Conservation (phyloP, 2,329 filamentous ascomycete genomes). For the Fusarium albidum region DNA sequence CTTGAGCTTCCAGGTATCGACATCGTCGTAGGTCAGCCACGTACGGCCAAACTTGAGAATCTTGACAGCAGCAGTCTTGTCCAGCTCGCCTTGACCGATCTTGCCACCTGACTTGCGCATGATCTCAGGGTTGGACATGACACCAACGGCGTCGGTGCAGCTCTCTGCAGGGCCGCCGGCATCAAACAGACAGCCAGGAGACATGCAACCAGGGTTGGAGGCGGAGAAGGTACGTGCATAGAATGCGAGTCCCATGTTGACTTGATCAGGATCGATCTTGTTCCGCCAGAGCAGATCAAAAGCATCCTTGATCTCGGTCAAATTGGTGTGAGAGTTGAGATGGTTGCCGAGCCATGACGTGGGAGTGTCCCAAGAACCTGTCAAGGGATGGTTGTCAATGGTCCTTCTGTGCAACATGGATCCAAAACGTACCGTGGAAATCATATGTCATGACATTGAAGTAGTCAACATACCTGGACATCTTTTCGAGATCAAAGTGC, state of each 20-base stretch:
- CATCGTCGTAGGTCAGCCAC: conserved; percentile 15
- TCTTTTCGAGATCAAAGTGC: conserved; percentile 10
- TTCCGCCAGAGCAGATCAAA: conserved; percentile 18
- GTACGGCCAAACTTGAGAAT: neutral
- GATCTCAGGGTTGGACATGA: neutral
- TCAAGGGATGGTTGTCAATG: too few species aligned
- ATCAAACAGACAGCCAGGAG: neutral
- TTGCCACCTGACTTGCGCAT: neutral
- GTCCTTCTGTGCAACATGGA: too few species aligned
- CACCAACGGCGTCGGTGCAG: neutral
- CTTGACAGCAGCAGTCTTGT: conserved; percentile 5
- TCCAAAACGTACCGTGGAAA: conserved; percentile 19
- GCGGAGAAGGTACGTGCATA: conserved; percentile 5
- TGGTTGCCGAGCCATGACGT: neutral
- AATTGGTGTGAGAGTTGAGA: conserved; percentile 24
- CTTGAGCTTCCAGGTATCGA: conserved; percentile 11
- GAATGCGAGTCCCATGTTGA: conserved; percentile 22
- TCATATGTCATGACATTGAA: conserved; percentile 35
- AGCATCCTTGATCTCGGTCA: conserved; percentile 10
- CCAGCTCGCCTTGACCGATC: neutral
- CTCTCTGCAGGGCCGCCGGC: too few species aligned
- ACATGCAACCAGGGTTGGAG: neutral
- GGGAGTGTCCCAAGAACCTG: neutral
- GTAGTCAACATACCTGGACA: conserved; percentile 36
- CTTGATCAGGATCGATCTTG: neutral